These are phyloP conservation scores for Colletotrichum salicis DNA, from an alignment of 2,329 filamentous ascomycete genomes.

Conservation along the genomic window DNA sequence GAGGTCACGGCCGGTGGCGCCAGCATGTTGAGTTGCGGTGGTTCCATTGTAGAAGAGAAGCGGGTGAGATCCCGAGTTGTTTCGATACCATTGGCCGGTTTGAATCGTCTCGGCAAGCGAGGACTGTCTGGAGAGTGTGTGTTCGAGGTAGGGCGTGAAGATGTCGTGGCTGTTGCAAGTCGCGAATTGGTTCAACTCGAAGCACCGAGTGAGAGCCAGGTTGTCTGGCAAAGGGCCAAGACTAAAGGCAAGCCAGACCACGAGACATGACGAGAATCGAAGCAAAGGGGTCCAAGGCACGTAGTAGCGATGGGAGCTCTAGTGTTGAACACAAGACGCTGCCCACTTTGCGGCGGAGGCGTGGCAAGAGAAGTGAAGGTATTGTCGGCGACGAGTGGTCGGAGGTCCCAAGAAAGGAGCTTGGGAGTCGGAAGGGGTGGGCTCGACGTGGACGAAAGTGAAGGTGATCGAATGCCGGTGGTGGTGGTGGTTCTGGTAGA, in stretches of 20 bases:
- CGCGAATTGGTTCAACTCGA: conserved; percentile 25
- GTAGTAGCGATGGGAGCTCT: conserved; percentile 14
- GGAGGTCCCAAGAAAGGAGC: neutral
- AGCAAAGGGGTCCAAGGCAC: conserved; percentile 14
- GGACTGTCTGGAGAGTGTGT: conserved; percentile 16
- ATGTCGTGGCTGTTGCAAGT: conserved; percentile 13
- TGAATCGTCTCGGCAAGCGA: conserved; percentile 30
- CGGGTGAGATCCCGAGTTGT: conserved; percentile 43
- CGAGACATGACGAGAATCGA: conserved; percentile 55
- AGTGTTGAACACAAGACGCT: conserved; percentile 6
- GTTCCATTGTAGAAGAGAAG: conserved; percentile 55
- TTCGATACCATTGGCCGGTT: conserved; percentile 46
- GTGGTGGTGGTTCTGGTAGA: conserved; percentile 3
- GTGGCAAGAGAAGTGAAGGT: neutral
- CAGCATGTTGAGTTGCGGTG: conserved; percentile 51
- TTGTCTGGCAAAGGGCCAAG: conserved; percentile 59
- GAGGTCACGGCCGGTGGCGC: conserved; percentile 65
- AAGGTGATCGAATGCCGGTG: conserved; percentile 1
- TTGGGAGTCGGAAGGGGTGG: neutral
- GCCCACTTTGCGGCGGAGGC: conserved; percentile 1
- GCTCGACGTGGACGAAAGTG: neutral
- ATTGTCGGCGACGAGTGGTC: conserved; percentile 6
- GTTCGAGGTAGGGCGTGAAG: conserved; percentile 9
- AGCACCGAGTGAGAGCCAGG: conserved; percentile 25
- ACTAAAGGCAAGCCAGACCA: conserved; percentile 56